Evolutionary conservation across 2,329 filamentous ascomycete species (phyloP).

Genomic region (Albifimbria verrucaria): DNA sequence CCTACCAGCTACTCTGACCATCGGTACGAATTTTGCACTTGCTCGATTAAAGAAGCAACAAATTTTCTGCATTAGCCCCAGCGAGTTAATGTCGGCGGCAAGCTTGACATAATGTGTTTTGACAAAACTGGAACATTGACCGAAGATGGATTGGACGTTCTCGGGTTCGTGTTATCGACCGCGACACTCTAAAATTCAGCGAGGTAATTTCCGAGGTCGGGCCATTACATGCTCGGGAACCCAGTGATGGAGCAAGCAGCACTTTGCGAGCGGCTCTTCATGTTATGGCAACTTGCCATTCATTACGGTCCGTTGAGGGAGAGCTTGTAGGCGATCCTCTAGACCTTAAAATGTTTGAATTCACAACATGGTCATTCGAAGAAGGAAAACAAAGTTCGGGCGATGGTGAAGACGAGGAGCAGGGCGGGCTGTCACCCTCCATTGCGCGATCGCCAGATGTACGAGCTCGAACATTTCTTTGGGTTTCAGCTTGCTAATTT

Average conservation of each 20-base stretch:
- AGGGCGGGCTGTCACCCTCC: conserved; percentile 75
- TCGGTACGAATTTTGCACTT: conserved; percentile 93
- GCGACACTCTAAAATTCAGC: conserved; percentile 61
- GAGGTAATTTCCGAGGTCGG: conserved; percentile 68
- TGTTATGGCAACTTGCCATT: conserved; percentile 97
- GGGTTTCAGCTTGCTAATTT: background rate
- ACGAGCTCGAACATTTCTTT: conserved; percentile 17
- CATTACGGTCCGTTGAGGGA: conserved; percentile 78
- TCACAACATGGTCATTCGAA: conserved; percentile 88
- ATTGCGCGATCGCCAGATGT: conserved; percentile 75
- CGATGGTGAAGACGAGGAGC: conserved; percentile 69
- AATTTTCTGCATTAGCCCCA: conserved; percentile 99
- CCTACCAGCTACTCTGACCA: conserved; percentile 89
- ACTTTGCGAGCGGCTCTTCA: conserved; percentile 66
- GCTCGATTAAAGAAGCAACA: conserved; percentile 80
- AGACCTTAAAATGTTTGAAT: conserved; percentile 98
- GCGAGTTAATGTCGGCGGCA: conserved; percentile 92
- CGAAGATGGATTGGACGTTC: conserved; percentile 90
- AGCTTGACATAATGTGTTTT: conserved; percentile 94
- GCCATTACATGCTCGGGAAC: conserved; percentile 49
- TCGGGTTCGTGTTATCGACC: conserved; percentile 80
- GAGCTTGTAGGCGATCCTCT: conserved; percentile 91
- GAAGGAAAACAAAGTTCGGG: conserved; percentile 72
- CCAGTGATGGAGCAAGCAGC: conserved; percentile 23
- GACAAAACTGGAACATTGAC: conserved; percentile 99